Evolutionary conservation across 1,284 basidiomycete species (phyloP).

Genomic region (Cryptococcus maquisensis): DNA sequence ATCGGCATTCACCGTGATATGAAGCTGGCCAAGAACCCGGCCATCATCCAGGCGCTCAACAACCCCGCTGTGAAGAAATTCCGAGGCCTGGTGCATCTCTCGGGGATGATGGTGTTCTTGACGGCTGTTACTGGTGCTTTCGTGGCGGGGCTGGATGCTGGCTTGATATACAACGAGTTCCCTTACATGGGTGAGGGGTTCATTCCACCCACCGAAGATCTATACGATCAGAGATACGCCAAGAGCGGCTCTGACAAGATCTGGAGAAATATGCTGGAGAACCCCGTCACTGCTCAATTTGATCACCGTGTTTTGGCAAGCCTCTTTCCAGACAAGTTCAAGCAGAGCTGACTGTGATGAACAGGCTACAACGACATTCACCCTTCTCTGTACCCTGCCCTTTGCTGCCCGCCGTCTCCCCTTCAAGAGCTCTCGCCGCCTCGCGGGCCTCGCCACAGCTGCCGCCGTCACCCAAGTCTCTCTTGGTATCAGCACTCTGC

Average conservation of each 20-base stretch:
- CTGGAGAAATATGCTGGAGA: conserved; percentile 94
- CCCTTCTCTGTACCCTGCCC: conserved; percentile 64
- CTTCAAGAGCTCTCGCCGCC: conserved; percentile 61
- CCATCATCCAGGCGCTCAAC: conserved; percentile 50
- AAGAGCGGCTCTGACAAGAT: conserved; percentile 61
- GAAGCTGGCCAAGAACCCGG: conserved; percentile 57
- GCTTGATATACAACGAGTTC: conserved; percentile 95
- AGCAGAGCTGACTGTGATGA: conserved; percentile 12
- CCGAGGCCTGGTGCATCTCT: conserved; percentile 57
- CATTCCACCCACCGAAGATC: conserved; percentile 75
- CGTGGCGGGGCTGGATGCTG: conserved; percentile 95
- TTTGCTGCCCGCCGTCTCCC: conserved; percentile 56
- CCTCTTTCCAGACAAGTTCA: conserved; percentile 32
- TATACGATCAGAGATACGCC: conserved; percentile 73
- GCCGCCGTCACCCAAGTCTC: conserved; percentile 83
- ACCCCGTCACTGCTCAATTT: conserved; percentile 96
- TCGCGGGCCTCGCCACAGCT: conserved; percentile 66
- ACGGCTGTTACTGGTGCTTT: conserved; percentile 89
- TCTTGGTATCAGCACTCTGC: conserved; percentile 84
- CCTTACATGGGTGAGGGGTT: conserved; percentile 90
- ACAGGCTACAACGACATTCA: conserved; percentile 80
- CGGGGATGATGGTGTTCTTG: conserved; percentile 74
- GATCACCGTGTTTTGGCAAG: conserved; percentile 82
- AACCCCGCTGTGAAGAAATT: conserved; percentile 61
- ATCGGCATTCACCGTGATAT: conserved; percentile 74